Conservation (phyloP, 73 alveolate species). For the Breviolum minutum region DNA sequence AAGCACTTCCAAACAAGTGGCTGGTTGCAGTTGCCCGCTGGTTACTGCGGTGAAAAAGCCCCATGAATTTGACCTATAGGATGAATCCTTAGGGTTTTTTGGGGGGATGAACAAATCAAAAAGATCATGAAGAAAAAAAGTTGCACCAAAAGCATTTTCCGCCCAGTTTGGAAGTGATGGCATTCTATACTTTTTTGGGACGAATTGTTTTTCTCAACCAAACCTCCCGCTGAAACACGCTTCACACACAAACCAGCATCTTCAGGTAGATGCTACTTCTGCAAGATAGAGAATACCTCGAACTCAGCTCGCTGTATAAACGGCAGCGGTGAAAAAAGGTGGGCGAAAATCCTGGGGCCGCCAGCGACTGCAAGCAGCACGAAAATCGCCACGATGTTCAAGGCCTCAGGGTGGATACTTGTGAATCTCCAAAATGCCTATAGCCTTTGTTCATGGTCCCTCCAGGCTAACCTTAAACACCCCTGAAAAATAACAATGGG, state of each 20-base stretch:
- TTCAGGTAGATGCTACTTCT: background rate
- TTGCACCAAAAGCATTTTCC: background rate
- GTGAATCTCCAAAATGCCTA: background rate
- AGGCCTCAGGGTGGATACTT: background rate
- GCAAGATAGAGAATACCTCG: slow-evolving; percentile 56
- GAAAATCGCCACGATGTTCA: slow-evolving; percentile 27
- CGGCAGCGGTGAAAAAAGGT: background rate
- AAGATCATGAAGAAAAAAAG: background rate
- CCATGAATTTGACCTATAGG: background rate
- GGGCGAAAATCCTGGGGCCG: background rate
- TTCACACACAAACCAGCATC: background rate
- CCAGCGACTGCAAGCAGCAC: slow-evolving; percentile 49
- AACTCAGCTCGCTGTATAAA: background rate
- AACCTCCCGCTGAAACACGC: background rate
- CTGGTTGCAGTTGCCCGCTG: slow-evolving; percentile 7
- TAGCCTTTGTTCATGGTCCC: no score
- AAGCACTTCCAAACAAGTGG: background rate
- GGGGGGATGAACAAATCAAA: no score
- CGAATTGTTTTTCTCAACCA: background rate
- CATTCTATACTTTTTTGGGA: background rate
- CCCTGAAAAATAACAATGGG: background rate
- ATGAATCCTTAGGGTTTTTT: background rate
- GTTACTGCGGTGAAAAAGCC: background rate
- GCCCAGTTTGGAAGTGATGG: background rate
- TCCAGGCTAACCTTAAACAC: no score